These are phyloP conservation scores for Candida takata DNA, from an alignment of 805 yeast genomes.

Conservation along the genomic window DNA sequence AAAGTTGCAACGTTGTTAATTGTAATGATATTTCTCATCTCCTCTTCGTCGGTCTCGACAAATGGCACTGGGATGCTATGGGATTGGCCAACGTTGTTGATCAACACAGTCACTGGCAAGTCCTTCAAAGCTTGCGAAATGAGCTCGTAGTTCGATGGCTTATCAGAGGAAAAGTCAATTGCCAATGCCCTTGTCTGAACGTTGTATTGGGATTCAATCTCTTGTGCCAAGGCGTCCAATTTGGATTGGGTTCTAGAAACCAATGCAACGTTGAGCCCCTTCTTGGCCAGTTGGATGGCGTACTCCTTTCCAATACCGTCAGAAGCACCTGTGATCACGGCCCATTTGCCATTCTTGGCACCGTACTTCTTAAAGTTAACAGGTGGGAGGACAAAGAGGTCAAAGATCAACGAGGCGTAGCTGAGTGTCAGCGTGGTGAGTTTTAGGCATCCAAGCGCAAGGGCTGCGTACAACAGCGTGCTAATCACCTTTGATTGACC, in stretches of 20 bases:
- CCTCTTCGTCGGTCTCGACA: constrained; percentile 66
- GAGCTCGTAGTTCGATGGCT: constrained; percentile 45
- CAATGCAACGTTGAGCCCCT: constrained; percentile 76
- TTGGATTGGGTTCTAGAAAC: constrained; percentile 81
- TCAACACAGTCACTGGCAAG: constrained; percentile 62
- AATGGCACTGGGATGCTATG: constrained; percentile 96
- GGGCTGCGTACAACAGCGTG: constrained; percentile 30
- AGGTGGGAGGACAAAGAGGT: constrained; percentile 58
- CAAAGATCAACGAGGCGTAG: constrained; percentile 46
- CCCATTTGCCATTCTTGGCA: constrained; percentile 70
- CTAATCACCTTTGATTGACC: constrained; percentile 11
- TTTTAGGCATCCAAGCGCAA: constrained; percentile 60
- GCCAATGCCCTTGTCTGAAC: constrained; percentile 65
- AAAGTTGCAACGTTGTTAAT: constrained; percentile 83
- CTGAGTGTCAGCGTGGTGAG: constrained; percentile 45
- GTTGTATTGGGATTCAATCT: constrained; percentile 50
- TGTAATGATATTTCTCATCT: constrained; percentile 72
- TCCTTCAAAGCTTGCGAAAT: constrained; percentile 40
- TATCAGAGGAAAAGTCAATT: constrained; percentile 70
- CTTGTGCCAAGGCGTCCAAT: constrained; percentile 57
- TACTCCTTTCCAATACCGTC: constrained; percentile 97
- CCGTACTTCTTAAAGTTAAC: constrained; percentile 62
- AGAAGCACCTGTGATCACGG: constrained; percentile 95
- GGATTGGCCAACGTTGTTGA: constrained; percentile 92
- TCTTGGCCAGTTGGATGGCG: constrained; percentile 75